These are phyloP conservation scores for Pythium biforme DNA, from an alignment of 352 stramenopile species.

Conservation along the genomic window DNA sequence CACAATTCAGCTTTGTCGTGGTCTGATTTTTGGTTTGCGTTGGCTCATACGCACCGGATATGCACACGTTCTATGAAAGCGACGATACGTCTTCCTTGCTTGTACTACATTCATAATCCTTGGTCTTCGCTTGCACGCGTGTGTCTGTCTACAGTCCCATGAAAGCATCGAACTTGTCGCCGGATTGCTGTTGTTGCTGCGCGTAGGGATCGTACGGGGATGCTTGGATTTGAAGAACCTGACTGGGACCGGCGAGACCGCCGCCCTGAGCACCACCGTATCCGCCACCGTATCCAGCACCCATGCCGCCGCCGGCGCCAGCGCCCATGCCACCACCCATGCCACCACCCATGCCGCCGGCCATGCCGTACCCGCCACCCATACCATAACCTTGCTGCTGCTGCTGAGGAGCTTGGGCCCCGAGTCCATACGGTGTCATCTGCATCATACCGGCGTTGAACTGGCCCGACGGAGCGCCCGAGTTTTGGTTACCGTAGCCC, in stretches of 20 bases:
- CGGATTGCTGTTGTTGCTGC: constrained; percentile 42
- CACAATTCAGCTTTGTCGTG: no score
- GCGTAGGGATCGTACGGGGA: constrained; percentile 47
- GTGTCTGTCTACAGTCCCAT: constrained; percentile 48
- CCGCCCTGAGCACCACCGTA: constrained; percentile 30
- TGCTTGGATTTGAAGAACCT: constrained; percentile 75
- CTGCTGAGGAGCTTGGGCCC: constrained; percentile 28
- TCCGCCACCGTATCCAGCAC: constrained; percentile 19
- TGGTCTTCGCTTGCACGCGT: background rate
- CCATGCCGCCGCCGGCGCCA: no score
- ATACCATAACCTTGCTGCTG: constrained; percentile 46
- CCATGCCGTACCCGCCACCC: constrained; percentile 32
- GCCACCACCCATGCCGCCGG: constrained; percentile 21
- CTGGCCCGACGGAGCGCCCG: constrained; percentile 26
- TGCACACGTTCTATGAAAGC: constrained; percentile 16
- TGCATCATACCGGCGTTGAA: constrained; percentile 70
- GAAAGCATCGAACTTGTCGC: constrained; percentile 81
- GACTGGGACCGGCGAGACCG: constrained; percentile 50
- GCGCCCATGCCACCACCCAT: no score
- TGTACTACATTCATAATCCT: constrained; percentile 7
- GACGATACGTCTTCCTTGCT: constrained; percentile 1
- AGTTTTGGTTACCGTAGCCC: constrained; percentile 36
- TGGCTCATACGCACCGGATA: background rate
- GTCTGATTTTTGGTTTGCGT: background rate
- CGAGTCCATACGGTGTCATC: constrained; percentile 75